Conservation (phyloP, 768 basidiomycete species). For the Hygrophorus pudorinus region DNA sequence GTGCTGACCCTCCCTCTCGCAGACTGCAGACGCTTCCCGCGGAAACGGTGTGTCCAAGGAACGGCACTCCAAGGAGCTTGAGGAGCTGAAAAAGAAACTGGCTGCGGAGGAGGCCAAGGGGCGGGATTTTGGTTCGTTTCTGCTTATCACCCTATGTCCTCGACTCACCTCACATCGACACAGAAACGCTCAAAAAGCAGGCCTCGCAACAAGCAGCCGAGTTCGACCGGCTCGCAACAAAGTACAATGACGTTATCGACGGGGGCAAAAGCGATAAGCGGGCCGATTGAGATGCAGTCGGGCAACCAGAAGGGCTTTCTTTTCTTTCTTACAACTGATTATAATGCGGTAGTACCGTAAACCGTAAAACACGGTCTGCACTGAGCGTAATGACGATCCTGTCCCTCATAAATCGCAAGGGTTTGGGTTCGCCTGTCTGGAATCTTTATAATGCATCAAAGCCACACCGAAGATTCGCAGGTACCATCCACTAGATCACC, state of each 20-base stretch:
- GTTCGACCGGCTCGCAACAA: slow-evolving; percentile 74
- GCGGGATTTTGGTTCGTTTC: slow-evolving; percentile 52
- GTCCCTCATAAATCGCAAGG: no score
- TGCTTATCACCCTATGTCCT: background rate
- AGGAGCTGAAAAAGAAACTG: slow-evolving; percentile 60
- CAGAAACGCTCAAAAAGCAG: slow-evolving; percentile 78
- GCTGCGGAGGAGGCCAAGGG: slow-evolving; percentile 45
- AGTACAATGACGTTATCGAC: slow-evolving; percentile 65
- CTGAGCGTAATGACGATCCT: no score
- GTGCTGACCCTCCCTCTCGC: background rate
- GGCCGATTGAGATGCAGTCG: slow-evolving; percentile 3
- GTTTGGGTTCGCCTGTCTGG: no score
- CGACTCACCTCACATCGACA: background rate
- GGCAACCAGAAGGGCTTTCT: no score
- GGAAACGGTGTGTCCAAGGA: slow-evolving; percentile 23
- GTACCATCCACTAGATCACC: no score
- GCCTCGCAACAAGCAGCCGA: slow-evolving; percentile 67
- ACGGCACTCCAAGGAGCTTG: slow-evolving; percentile 41
- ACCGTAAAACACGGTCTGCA: background rate
- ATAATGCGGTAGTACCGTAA: background rate
- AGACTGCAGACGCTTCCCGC: slow-evolving; percentile 12
- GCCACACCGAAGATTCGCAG: no score
- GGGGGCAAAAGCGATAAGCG: slow-evolving; percentile 25
- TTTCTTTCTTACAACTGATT: background rate
- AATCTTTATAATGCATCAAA: no score